Base-by-base conservation (phyloP, 352 stramenopile species). In the Phytophthora brassicae region DNA sequence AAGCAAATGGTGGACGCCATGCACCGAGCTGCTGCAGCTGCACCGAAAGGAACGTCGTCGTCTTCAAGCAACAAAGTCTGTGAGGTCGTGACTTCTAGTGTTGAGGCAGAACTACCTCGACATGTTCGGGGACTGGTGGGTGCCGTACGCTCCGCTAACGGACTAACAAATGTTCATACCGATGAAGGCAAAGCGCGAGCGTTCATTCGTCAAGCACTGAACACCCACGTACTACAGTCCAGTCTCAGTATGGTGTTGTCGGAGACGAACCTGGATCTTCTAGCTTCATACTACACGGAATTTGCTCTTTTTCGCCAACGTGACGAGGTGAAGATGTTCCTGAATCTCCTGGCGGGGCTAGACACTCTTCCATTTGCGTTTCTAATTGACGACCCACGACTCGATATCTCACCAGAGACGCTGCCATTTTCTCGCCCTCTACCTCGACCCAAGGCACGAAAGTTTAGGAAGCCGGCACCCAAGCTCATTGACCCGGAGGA, bases 401-500 rank as follows among this genome's bases (percentile, higher is more conserved):
- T 94, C 5, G 86, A 94, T 53, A 51, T 74, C 12, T 57, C 67
- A 16, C 81, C 84, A 0, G 81, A 92, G 24, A 77, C 82, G 31
- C 66, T 92, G 52, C 85, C 85, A n/a, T 94, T 94, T 61, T 79
- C 73, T 41, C 83, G 75, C 17, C 81, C 80, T 3, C 66, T 89
- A 5, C 84, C 84, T 24, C 77, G 74, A 20, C 73, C 67, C 3
- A 75, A 71, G 38, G 64, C 75, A 0, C 75, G 72, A 24, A 90
- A 87, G 54, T 74, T 77, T 39, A 79, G 70, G 56, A 80, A 77
- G 46, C 55, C 71, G 19, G 77, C 79, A 14, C 83, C 82, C 3
- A 87, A 85, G 59, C 77, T 92, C 44, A 94, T 94, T 47, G 81
- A 92, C 39, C 82, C 86, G 0, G 81, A 94, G 43, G 86, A 92